A percentile compares a stretch with the other conserved stretches of the same genome.
These are phyloP conservation scores for Sporisorium scitamineum DNA, from an alignment of 1,284 basidiomycete genomes.

Conservation along the genomic window DNA sequence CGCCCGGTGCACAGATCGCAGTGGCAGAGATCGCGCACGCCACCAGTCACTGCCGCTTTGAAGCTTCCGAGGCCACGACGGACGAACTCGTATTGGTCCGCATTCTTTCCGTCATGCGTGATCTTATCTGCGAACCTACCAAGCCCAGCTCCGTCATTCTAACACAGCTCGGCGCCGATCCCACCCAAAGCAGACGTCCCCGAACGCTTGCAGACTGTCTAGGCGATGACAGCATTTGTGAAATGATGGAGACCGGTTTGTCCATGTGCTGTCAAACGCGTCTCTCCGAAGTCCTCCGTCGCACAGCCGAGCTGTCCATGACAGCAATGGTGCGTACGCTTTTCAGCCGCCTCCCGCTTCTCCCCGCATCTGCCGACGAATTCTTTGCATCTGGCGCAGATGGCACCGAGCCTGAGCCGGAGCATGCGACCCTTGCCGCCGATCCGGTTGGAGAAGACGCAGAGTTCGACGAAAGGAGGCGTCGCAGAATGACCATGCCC, in stretches of 20 bases:
- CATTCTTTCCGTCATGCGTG: slow-evolving; percentile 90
- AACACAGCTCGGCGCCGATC: not conserved
- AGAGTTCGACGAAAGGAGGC: slow-evolving; percentile 49
- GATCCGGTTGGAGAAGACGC: slow-evolving; percentile 54
- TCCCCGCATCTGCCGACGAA: slow-evolving; percentile 70
- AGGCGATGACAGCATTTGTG: slow-evolving; percentile 92
- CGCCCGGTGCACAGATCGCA: slow-evolving; percentile 71
- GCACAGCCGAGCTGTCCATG: slow-evolving; percentile 95
- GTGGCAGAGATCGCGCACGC: slow-evolving; percentile 88
- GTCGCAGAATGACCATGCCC: slow-evolving; percentile 68
- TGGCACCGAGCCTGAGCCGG: slow-evolving; percentile 53
- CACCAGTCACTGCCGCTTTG: slow-evolving; percentile 95
- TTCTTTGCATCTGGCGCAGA: slow-evolving; percentile 51
- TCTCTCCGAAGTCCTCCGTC: slow-evolving; percentile 86
- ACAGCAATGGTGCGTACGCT: slow-evolving; percentile 84
- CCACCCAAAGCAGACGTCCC: slow-evolving; percentile 2
- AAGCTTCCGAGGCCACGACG: slow-evolving; percentile 83
- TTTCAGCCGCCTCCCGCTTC: slow-evolving; percentile 79
- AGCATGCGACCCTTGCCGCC: slow-evolving; percentile 61
- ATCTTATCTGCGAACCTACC: slow-evolving; percentile 76
- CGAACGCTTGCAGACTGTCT: slow-evolving; percentile 58
- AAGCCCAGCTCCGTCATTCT: not conserved
- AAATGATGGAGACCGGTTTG: slow-evolving; percentile 96
- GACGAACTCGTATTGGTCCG: slow-evolving; percentile 95
- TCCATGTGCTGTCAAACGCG: slow-evolving; percentile 98